Conservation (phyloP, 2,329 filamentous ascomycete genomes). For the Penicillium sp. region DNA sequence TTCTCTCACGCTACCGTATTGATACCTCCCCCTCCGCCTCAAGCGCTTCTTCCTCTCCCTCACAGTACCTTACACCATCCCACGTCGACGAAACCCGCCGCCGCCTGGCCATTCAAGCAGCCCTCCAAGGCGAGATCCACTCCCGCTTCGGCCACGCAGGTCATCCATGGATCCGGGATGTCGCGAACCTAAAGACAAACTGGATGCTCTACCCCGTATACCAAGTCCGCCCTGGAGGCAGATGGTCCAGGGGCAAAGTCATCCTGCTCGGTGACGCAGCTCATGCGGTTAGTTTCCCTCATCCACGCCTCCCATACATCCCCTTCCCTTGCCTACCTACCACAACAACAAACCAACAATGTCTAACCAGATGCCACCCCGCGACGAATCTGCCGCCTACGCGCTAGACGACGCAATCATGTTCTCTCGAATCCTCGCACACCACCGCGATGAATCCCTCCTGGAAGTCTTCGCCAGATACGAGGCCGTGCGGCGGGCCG, state of each 20-base stretch:
- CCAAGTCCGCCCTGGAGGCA: constrained; percentile 39
- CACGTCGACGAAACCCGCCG: constrained; percentile 30
- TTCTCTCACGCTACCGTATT: constrained; percentile 29
- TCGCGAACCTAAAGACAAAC: constrained; percentile 36
- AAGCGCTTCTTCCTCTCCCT: background rate
- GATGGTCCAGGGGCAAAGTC: constrained; percentile 41
- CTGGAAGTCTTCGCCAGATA: constrained; percentile 35
- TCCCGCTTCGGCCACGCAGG: constrained; percentile 37
- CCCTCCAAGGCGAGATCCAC: constrained; percentile 38
- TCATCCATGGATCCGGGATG: constrained; percentile 38
- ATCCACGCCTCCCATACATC: background rate
- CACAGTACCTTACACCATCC: background rate
- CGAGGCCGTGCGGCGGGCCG: constrained; percentile 36
- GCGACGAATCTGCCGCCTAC: constrained; percentile 47
- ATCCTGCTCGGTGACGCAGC: constrained; percentile 51
- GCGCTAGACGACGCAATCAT: constrained; percentile 49
- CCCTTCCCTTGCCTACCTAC: background rate
- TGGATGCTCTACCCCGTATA: constrained; percentile 49
- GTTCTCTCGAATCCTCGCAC: constrained; percentile 39
- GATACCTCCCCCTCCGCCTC: constrained; percentile 9
- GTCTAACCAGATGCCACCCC: constrained; percentile 45
- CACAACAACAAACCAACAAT: background rate
- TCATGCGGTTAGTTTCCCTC: constrained; percentile 41
- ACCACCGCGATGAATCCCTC: constrained; percentile 32
- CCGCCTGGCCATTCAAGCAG: constrained; percentile 35